A percentile compares a stretch with the other conserved stretches of the same genome.
Evolutionary conservation across 148 eudicot species (phyloP).

Genomic region (Rhododendron simsii): DNA sequence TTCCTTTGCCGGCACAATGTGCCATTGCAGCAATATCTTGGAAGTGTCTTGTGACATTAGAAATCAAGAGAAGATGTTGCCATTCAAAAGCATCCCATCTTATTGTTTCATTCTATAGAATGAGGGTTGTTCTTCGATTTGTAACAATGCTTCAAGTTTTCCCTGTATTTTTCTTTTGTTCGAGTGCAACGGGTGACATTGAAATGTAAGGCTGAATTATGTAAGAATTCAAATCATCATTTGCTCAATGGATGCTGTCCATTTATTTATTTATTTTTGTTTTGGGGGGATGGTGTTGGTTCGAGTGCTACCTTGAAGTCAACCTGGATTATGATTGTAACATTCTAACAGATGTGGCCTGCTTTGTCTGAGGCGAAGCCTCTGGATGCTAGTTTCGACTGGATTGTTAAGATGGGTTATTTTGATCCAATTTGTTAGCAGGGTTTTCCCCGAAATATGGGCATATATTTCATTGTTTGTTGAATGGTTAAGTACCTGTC

Average conservation of each 20-base stretch:
- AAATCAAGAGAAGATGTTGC: not conserved
- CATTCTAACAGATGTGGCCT: not conserved
- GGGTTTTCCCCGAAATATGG: not conserved
- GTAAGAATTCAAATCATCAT: not conserved
- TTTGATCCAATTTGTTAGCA: not conserved
- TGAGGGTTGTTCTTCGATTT: not conserved
- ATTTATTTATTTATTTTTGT: not conserved
- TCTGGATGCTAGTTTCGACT: not conserved
- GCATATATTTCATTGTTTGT: not conserved
- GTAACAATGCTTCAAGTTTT: not conserved
- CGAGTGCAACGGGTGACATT: not conserved
- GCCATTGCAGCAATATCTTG: not conserved
- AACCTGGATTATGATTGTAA: not conserved
- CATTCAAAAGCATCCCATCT: not conserved
- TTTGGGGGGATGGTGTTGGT: not conserved
- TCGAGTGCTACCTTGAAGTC: not conserved
- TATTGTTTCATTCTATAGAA: not conserved
- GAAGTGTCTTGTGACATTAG: not conserved
- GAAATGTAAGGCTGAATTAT: slow-evolving; percentile 7
- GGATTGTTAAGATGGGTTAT: not conserved
- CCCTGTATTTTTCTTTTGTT: not conserved
- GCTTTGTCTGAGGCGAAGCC: not conserved
- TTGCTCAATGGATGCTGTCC: not conserved
- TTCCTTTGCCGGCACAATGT: not conserved
- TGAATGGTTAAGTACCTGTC: not conserved